Percentiles rank a stretch among this genome's conserved stretches.
Conservation (phyloP, 352 stramenopile species). For the Pythium sp. region DNA sequence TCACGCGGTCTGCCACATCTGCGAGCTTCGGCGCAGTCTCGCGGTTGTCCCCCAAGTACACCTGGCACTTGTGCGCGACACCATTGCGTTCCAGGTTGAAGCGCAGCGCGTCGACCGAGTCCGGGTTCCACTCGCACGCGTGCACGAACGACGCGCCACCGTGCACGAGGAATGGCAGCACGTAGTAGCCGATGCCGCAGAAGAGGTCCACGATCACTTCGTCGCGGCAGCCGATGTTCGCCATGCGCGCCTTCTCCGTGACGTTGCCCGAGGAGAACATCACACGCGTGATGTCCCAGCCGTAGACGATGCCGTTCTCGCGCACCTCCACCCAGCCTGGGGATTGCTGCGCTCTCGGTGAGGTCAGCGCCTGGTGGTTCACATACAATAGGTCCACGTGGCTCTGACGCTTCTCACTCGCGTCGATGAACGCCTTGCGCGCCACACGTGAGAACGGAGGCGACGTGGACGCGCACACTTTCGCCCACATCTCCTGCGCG, state of each 20-base stretch:
- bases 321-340: constrained; percentile 82
- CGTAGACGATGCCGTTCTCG: constrained; percentile 94
- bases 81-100: constrained; percentile 93
- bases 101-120: constrained; percentile 87
- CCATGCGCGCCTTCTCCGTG: constrained; percentile 95
- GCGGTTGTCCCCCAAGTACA: constrained; percentile 91
- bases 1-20: constrained; percentile 90
- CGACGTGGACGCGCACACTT: constrained; percentile 51
- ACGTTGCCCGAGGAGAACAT: constrained; percentile 98
- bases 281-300: constrained; percentile 93
- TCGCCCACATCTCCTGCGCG: constrained; percentile 57
- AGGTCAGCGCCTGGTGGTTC: constrained; percentile 35
- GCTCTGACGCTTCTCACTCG: constrained; percentile 78
- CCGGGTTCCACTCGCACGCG: constrained; percentile 95
- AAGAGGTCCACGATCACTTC: constrained; percentile 96
- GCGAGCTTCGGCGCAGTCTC: constrained; percentile 63
- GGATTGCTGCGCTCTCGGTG: constrained; percentile 29
- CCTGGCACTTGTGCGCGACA: constrained; percentile 71
- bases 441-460: constrained; percentile 69
- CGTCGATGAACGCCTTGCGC: constrained; percentile 77
- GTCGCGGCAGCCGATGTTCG: constrained; percentile 65
- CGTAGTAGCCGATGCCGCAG: constrained; percentile 98
- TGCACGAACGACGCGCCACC: constrained; percentile 88
- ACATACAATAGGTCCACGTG: constrained; percentile 70
- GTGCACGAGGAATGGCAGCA: constrained; percentile 92